Evolutionary conservation across 177 flowering plant genomes (phyloP).

Genomic region (Vitis hybrid): DNA sequence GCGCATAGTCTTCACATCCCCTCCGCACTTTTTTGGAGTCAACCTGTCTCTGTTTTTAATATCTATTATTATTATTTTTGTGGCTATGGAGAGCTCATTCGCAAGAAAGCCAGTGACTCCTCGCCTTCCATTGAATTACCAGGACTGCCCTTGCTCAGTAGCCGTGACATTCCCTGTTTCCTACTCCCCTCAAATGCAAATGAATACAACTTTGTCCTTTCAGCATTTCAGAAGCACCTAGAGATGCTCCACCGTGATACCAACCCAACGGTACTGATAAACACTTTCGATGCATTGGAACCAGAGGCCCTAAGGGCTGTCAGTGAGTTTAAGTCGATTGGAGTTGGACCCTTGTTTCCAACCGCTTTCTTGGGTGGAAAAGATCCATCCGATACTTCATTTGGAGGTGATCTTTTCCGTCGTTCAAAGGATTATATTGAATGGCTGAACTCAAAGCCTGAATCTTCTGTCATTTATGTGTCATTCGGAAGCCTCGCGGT

Average conservation of each 20-base stretch:
- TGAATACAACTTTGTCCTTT: background rate
- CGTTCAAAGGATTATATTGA: constrained; percentile 19
- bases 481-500: too few species aligned
- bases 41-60: constrained; percentile 3
- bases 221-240: constrained; percentile 8
- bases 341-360: constrained; percentile 1
- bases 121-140: too few species aligned
- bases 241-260: background rate
- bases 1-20: too few species aligned
- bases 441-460: constrained; percentile 13
- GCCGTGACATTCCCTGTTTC: background rate
- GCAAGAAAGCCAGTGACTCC: background rate
- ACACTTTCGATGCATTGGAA: constrained; percentile 20
- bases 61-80: constrained; percentile 7
- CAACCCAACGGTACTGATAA: constrained; percentile 8
- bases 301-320: constrained; percentile 3
- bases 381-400: too few species aligned
- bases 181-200: background rate
- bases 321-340: constrained; percentile 9
- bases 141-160: too few species aligned
- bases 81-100: background rate
- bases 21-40: background rate
- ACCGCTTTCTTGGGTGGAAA: constrained; percentile 1
- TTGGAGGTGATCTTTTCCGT: too few species aligned
- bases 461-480: too few species aligned